Evolutionary conservation across 805 yeast genomes (phyloP).

Genomic region (Zygosaccharomyces bisporus): DNA sequence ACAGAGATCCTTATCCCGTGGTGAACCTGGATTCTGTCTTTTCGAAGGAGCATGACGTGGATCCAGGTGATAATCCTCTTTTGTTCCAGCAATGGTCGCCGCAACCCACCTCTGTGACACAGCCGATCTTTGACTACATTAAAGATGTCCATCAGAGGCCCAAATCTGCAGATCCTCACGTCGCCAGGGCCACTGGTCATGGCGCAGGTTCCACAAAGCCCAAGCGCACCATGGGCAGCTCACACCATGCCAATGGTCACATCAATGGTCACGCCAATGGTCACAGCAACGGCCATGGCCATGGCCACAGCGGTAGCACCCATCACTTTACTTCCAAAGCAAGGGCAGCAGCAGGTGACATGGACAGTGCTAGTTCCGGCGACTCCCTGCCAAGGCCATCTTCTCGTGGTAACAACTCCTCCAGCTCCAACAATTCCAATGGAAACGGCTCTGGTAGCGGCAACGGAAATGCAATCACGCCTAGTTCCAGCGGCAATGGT

Average conservation of each 20-base stretch:
- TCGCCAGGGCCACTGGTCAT: constrained; percentile 11
- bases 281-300: not conserved
- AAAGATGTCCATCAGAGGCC: constrained; percentile 40
- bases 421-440: constrained; percentile 11
- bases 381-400: constrained; percentile 11
- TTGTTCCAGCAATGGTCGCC: constrained; percentile 32
- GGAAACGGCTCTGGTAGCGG: constrained; percentile 3
- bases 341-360: constrained; percentile 4
- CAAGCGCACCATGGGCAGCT: constrained; percentile 7
- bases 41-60: constrained; percentile 9
- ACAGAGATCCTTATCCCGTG: constrained; percentile 18
- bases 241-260: constrained; percentile 3
- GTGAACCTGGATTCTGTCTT: constrained; percentile 22
- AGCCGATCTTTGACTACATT: constrained; percentile 29
- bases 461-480: constrained; percentile 3
- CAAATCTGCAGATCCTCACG: constrained; percentile 42
- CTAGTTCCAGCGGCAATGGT: constrained; percentile 12
- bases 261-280: constrained; percentile 6
- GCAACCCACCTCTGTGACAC: constrained; percentile 42
- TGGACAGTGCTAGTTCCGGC: constrained; percentile 8
- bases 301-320: constrained; percentile 1
- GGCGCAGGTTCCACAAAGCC: not conserved
- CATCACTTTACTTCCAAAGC: constrained; percentile 4
- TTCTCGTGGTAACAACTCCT: constrained; percentile 4
- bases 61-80: constrained; percentile 12